phyloP scores from a whole-genome alignment of 2,329 filamentous ascomycete species.

The Cercospora sp. region DNA sequence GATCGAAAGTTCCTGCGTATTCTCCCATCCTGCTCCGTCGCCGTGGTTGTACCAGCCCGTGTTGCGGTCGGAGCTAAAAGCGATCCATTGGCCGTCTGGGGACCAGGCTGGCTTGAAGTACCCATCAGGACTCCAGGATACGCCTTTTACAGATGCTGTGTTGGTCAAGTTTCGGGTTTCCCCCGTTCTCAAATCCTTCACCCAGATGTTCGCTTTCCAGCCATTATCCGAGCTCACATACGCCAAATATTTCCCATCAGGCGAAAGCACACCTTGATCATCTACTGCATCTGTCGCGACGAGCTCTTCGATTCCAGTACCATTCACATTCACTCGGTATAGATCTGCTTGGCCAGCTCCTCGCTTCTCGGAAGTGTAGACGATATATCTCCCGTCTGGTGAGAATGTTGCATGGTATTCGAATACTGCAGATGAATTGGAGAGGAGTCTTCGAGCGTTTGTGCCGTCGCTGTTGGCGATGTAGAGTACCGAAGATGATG shows the following conservation, averaged over 20 bases:
- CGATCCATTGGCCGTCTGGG: constrained; percentile 18
- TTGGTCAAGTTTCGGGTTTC: constrained; percentile 1
- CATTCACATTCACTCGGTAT: constrained; percentile 4
- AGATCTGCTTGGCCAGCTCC: constrained; percentile 17
- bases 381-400: constrained; percentile 14
- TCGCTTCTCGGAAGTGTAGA: constrained; percentile 13
- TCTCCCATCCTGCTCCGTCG: constrained; percentile 9
- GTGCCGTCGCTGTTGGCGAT: constrained; percentile 20
- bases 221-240: constrained; percentile 10
- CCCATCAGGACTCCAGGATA: constrained; percentile 2
- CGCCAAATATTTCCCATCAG: constrained; percentile 19
- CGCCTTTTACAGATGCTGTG: constrained; percentile 4
- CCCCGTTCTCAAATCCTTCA: constrained; percentile 9
- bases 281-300: constrained; percentile 8
- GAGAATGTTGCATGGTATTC: constrained; percentile 13
- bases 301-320: constrained; percentile 8
- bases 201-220: constrained; percentile 14
- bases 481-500: background rate
- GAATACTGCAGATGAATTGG: background rate
- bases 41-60: constrained; percentile 54
- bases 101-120: constrained; percentile 18
- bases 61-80: constrained; percentile 17
- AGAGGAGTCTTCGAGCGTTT: constrained; percentile 1
- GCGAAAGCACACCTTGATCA: constrained; percentile 12
- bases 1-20: constrained; percentile 17